Base-by-base conservation (phyloP, 2,329 filamentous ascomycete genomes). In the Aspergillus ruber region DNA sequence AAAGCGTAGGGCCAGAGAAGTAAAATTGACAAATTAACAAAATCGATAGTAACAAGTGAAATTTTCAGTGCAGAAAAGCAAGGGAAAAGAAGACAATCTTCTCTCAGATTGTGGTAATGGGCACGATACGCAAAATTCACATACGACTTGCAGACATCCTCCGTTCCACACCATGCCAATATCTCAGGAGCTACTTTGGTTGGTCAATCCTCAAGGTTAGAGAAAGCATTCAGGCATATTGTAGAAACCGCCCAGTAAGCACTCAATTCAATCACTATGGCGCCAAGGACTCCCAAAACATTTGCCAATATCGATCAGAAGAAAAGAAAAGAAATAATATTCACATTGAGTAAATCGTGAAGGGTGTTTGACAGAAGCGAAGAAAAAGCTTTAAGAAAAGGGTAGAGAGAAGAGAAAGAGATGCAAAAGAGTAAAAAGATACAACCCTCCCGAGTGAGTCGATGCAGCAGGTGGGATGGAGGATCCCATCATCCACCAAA, bases 311-410 rank as follows among this genome's bases (percentile, higher is more conserved):
- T 25, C 12, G 21, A n/a, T 10, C n/a, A n/a, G 13, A 25, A 42
- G 13, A 42, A n/a, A 25, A 21, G 23, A 15, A 42, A 29, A 29
- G 13, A 42, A 20, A 5, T 18, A 18, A 18, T 39, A 39, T 39
- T 39, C 36, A 39, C 36, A 39, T 39, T 39, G 36, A 18, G 36
- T 39, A 39, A 39, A 39, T 39, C 36, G 36, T 39, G 36, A 18
- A 18, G 36, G 18, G 15, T 39, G 17, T 15, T 10, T 18, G 18
- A 39, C 15, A 39, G 18, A 18, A 20, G 17, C 8, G 17, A 39
- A 20, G 18, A 39, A 12, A 18, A 20, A 39, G 18, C 15, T 39
- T 18, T 39, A 39, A 39, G 5, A 39, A 39, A 13, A 21, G 15
- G 18, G 18, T 18, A 21, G 33, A 18, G 33, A 18, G 33, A 36